These are phyloP conservation scores for Cyclostephanos tholiformis DNA, from an alignment of 108 stramenopile genomes.

Conservation along the genomic window DNA sequence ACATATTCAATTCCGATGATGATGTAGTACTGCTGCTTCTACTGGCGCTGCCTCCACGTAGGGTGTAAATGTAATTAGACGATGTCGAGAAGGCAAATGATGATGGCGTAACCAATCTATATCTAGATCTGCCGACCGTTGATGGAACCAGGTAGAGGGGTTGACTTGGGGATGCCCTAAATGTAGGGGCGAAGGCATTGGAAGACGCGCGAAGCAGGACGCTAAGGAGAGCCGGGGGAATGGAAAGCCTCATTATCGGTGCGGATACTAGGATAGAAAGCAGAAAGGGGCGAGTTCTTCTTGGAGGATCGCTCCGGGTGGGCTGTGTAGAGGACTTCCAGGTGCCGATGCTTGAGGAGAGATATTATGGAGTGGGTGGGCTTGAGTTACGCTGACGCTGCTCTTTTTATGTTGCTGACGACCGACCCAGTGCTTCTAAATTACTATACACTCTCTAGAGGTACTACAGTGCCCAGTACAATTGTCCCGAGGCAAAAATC, in stretches of 20 bases:
- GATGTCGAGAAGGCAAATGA: not conserved
- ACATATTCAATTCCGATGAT: slow-evolving; percentile 31
- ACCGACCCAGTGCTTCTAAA: too few species aligned
- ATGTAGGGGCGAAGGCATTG: slow-evolving; percentile 4
- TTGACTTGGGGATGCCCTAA: not conserved
- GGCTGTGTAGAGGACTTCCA: too few species aligned
- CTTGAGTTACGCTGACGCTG: too few species aligned
- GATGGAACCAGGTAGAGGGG: not conserved
- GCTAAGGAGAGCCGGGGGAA: slow-evolving; percentile 6
- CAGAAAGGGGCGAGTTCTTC: too few species aligned
- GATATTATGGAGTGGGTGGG: too few species aligned
- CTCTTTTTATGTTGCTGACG: too few species aligned
- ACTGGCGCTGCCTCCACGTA: slow-evolving; percentile 1
- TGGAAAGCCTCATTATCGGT: not conserved
- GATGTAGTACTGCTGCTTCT: not conserved
- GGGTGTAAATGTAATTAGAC: not conserved
- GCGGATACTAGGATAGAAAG: not conserved
- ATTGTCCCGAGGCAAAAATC: too few species aligned
- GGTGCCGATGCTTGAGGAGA: too few species aligned
- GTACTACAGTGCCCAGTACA: too few species aligned
- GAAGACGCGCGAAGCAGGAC: slow-evolving; percentile 13
- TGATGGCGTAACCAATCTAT: not conserved
- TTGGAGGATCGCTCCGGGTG: too few species aligned
- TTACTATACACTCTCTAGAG: too few species aligned
- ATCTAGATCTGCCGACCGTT: not conserved